Evolutionary conservation across 495 filamentous ascomycete genomes (phyloP).

Genomic region (Trichoderma parareesei): DNA sequence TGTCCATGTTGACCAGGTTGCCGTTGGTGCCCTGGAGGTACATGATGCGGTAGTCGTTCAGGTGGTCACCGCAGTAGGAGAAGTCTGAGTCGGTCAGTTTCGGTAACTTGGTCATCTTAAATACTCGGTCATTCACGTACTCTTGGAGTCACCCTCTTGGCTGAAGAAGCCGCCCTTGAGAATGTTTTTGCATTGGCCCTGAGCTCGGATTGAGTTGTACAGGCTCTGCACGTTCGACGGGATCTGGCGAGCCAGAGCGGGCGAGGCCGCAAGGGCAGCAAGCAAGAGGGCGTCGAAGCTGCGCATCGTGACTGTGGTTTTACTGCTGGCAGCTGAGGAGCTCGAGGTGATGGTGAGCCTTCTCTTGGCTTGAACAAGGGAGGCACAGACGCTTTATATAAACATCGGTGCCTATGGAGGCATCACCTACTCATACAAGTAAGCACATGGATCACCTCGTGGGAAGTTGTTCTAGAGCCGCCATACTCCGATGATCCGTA

Average conservation of each 20-base stretch:
- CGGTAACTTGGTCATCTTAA: not conserved
- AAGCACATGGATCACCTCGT: not conserved
- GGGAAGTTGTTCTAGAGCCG: not conserved
- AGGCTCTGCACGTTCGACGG: conserved; percentile 21
- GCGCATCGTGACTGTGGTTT: not conserved
- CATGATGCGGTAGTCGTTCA: conserved; percentile 25
- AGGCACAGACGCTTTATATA: not conserved
- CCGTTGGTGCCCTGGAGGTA: conserved; percentile 29
- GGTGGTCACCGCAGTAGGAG: conserved; percentile 32
- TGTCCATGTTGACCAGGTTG: conserved; percentile 48
- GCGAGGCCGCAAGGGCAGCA: not conserved
- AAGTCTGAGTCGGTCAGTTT: conserved; percentile 15
- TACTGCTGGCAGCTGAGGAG: not conserved
- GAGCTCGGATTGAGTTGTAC: conserved; percentile 22
- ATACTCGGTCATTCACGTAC: conserved; percentile 10
- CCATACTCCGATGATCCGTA: not conserved
- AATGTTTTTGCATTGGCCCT: conserved; percentile 19
- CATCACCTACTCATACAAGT: not conserved
- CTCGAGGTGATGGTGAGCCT: not conserved
- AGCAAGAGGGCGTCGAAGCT: not conserved
- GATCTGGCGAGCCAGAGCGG: conserved; percentile 20
- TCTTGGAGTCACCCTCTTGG: conserved; percentile 20
- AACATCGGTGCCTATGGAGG: not conserved
- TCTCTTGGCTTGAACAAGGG: not conserved
- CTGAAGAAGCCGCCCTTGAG: conserved; percentile 24